Evolutionary conservation across 2,329 filamentous ascomycete species (phyloP), one percentile per base, ranked within the genome.

Genomic region (Mollisia scopiformis): DNA sequence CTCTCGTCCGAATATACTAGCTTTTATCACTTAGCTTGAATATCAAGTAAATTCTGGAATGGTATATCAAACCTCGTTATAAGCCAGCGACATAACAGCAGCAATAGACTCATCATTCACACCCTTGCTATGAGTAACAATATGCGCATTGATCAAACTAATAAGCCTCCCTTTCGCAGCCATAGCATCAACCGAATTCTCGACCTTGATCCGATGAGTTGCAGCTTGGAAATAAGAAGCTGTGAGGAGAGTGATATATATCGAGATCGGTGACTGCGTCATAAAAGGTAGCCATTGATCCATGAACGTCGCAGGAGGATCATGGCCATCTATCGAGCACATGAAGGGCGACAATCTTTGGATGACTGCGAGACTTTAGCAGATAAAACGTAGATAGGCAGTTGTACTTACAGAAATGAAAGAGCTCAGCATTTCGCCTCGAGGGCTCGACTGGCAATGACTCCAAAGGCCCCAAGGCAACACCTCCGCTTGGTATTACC

Each of bases 401-500:
- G 1, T n/a, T n/a, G n/a, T n/a, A 63, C 70, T 61, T 57, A 73
- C 71, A 73, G 41, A 73, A 70, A 28, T 69, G 65, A 13, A 74
- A 62, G 23, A 73, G 61, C 55, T 73, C 66, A 4, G 65, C 61
- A 41, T 72, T 70, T 2, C 66, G 61, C 16, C 57, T 59, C 1
- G 68, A 65, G 10, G 65, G 19, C 6, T 68, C 67, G 31, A 73
- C 66, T 16, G 68, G 67, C 47, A 73, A 59, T 3, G 61, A 62
- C 73, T 61, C 79, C 79, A 74, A 78, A 78, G 71, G 81, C 75
- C 56, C 67, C 58, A 39, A 61, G 63, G 35, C 58, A 28, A 56
- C 54, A 43, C 58, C 58, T 5, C 62, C 62, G 27, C 62, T 37
- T 14, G 55, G 57, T 19, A 50, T 46, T 14, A 53, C 51, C 2